phyloP scores from a whole-genome alignment of 768 basidiomycete species.

The Asterophora parasitica region DNA sequence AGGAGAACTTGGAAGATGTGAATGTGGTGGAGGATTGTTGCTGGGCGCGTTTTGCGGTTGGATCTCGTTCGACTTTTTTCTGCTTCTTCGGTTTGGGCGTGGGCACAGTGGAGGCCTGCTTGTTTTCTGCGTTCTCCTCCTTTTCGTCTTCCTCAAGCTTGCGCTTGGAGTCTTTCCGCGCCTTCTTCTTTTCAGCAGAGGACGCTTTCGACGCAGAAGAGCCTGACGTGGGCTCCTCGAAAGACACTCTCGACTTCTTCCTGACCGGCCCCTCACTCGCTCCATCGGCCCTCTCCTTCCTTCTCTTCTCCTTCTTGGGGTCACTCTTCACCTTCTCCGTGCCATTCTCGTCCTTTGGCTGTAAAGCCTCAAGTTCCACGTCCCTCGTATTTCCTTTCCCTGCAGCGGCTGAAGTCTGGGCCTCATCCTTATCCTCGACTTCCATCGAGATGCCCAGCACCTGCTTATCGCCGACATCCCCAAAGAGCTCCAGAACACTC shows the following conservation, averaged over 20 bases:
- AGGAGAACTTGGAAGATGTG: background rate
- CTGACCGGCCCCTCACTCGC: constrained; percentile 11
- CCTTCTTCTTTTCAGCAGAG: constrained; percentile 1
- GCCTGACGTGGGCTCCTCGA: background rate
- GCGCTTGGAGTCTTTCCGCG: constrained; percentile 9
- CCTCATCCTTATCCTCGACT: background rate
- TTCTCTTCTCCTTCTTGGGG: constrained; percentile 22
- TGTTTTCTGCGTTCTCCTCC: constrained; percentile 11
- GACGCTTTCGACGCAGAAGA: background rate
- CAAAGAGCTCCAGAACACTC: background rate
- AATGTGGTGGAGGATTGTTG: constrained; percentile 1
- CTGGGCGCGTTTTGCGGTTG: background rate
- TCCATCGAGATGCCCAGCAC: constrained; percentile 1
- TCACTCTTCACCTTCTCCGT: constrained; percentile 10
- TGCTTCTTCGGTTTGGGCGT: constrained; percentile 19
- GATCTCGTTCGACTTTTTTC: constrained; percentile 15
- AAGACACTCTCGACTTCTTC: constrained; percentile 18
- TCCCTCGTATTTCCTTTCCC: constrained; percentile 1
- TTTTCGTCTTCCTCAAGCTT: constrained; percentile 11
- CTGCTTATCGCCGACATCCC: constrained; percentile 1
- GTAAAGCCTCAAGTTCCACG: constrained; percentile 9
- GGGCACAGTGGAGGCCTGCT: constrained; percentile 6
- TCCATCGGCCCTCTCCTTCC: constrained; percentile 13
- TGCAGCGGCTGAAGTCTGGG: background rate
- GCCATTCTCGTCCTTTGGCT: constrained; percentile 15